Evolutionary conservation across 2,329 filamentous ascomycete species (phyloP).

Genomic region (Calonectria montana): DNA sequence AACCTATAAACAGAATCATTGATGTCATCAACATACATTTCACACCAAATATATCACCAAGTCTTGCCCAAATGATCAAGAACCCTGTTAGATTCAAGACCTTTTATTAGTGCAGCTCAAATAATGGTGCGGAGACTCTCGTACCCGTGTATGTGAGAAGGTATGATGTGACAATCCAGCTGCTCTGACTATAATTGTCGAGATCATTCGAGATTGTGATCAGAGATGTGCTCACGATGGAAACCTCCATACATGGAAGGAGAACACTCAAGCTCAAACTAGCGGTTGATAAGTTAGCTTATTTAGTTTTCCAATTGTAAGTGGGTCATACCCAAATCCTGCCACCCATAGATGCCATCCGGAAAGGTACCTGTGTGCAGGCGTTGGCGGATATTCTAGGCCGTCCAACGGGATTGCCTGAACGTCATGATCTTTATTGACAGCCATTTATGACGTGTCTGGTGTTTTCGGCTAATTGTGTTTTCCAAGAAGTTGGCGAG

Average conservation of each 20-base stretch:
- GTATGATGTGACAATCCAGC: background rate
- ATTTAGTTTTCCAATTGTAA: background rate
- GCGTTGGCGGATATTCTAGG: no score
- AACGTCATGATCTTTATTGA: no score
- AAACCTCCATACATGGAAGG: background rate
- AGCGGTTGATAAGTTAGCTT: background rate
- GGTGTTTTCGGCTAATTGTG: no score
- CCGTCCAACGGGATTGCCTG: no score
- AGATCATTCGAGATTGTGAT: background rate
- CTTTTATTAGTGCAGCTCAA: background rate
- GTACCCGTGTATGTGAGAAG: background rate
- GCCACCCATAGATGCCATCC: no score
- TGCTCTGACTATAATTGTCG: background rate
- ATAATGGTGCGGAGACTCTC: no score
- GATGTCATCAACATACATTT: background rate
- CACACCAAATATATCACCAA: background rate
- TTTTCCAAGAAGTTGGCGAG: no score
- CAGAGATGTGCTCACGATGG: background rate
- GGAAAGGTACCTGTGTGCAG: no score
- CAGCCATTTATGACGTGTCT: no score
- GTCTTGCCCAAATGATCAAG: background rate
- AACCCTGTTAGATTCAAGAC: background rate
- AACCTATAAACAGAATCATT: background rate
- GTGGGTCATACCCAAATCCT: no score
- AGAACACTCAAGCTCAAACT: background rate